phyloP scores from a whole-genome alignment of 495 filamentous ascomycete species.

The Aspergillus cristatus region DNA sequence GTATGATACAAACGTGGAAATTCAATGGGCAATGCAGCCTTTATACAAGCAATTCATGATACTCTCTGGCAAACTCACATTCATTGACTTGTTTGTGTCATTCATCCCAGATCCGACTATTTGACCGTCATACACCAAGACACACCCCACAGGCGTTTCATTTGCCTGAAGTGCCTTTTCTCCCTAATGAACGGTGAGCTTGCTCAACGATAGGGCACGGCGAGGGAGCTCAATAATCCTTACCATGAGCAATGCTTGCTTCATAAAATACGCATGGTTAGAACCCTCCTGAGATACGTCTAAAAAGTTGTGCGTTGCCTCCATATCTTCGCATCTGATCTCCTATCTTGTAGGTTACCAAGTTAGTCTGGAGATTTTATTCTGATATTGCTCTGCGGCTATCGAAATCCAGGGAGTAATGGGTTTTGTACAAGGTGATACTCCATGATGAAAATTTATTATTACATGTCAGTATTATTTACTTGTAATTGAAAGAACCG shows the following conservation, averaged over 20 bases:
- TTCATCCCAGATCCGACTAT: constrained; percentile 89
- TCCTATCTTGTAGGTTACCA: too few relatives aligned
- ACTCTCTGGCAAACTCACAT: constrained; percentile 33
- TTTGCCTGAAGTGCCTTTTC: constrained; percentile 68
- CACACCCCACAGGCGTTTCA: constrained; percentile 95
- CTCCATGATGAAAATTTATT: too few relatives aligned
- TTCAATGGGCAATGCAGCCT: too few relatives aligned
- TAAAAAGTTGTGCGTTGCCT: not conserved
- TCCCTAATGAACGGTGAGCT: constrained; percentile 42
- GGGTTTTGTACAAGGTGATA: too few relatives aligned
- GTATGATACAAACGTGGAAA: too few relatives aligned
- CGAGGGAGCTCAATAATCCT: constrained; percentile 1
- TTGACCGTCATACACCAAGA: constrained; percentile 64
- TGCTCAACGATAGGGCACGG: not conserved
- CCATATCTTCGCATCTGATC: not conserved
- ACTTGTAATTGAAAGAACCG: too few relatives aligned
- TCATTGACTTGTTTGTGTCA: constrained; percentile 81
- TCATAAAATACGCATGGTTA: constrained; percentile 54
- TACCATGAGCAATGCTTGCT: constrained; percentile 62
- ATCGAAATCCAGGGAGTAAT: too few relatives aligned
- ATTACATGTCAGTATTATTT: too few relatives aligned
- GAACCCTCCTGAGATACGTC: constrained; percentile 9
- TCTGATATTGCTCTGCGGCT: too few relatives aligned
- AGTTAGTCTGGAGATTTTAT: too few relatives aligned
- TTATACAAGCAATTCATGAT: too few relatives aligned